Evolutionary conservation across 202 grass and related monocot genomes (phyloP), one percentile per base, ranked within the genome.

Genomic region (Setaria italica): DNA sequence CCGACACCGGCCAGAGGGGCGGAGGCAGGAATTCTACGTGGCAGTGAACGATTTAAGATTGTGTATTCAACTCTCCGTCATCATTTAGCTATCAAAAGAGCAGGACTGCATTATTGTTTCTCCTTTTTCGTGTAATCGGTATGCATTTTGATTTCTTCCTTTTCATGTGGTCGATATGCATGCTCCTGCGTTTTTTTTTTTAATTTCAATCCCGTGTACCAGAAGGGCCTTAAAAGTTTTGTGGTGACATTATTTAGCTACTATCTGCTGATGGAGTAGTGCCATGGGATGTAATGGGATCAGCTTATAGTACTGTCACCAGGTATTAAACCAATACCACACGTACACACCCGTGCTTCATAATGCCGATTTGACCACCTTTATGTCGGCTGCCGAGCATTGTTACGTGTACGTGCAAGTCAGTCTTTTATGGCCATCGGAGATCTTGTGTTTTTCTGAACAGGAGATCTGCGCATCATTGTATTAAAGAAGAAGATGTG

Each of bases 311-410:
- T 62, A 32, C 11, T 32, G 21, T 62, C 59, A 62, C 58, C 25
- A 25, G 60, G 60, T 13, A 62, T 62, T 25, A 30, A 63, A 63
- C 60, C 11, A 32, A 32, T 59, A 21, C 60, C 29, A 33, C 19
- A 25, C 25, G 25, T 25, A 9, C 58, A 62, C n/a, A 6, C 29
- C 11, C 29, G 6, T 33, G 30, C 62, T 64, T 64, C 29, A 33
- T 64, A 64, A 64, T 34, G 12, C 62, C 62, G 34, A 64, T 64
- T 64, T 34, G 62, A 33, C 62, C 62, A 64, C 14, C 62, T 64
- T 64, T 64, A 64, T 33, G 30, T 34, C 12, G 11, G 11, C 62
- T 33, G 25, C 25, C 25, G 62, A 33, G 10, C 11, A 64, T 64
- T 64, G 29, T 29, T 32, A 33, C 4, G 21, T 25, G 19, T 32